Evolutionary conservation across 371 early-diverging fungal genomes (phyloP).

Genomic region (Mucor irregularis): DNA sequence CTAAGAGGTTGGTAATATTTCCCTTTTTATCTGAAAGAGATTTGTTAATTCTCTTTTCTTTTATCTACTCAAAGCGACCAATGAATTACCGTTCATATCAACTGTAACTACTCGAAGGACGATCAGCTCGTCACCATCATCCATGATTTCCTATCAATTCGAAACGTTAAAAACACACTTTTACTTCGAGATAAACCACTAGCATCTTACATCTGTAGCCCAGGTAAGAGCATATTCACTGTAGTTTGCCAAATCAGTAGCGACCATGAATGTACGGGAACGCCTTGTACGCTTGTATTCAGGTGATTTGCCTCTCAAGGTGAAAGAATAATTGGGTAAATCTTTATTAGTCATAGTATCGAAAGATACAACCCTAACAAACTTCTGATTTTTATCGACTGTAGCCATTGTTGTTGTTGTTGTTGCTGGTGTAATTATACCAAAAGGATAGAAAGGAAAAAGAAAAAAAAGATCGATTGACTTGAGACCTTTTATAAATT

Average conservation of each 20-base stretch:
- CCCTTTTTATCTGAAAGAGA: slow-evolving; percentile 49
- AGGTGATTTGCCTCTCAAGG: slow-evolving; percentile 56
- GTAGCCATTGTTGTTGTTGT: not conserved
- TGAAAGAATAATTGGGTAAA: slow-evolving; percentile 57
- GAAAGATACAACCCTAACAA: slow-evolving; percentile 59
- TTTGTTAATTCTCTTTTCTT: too few species aligned
- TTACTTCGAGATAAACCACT: not conserved
- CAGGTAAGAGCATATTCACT: slow-evolving; percentile 63
- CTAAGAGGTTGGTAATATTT: slow-evolving; percentile 31
- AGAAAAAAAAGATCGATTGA: not conserved
- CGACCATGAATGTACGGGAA: slow-evolving; percentile 59
- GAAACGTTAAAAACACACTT: not conserved
- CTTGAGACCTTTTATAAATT: not conserved
- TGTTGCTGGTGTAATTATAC: too few species aligned
- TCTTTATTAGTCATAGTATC: slow-evolving; percentile 60
- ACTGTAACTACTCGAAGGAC: slow-evolving; percentile 50
- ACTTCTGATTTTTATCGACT: slow-evolving; percentile 11
- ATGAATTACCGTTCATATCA: slow-evolving; percentile 37
- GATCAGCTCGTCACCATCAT: slow-evolving; percentile 63
- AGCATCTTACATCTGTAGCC: slow-evolving; percentile 47
- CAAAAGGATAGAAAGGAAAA: not conserved
- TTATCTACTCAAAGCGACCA: not conserved
- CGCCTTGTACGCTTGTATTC: slow-evolving; percentile 49
- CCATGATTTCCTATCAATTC: slow-evolving; percentile 48
- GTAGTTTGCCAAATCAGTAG: slow-evolving; percentile 59